phyloP scores from a whole-genome alignment of 2,329 filamentous ascomycete species.

The Alternaria atra region DNA sequence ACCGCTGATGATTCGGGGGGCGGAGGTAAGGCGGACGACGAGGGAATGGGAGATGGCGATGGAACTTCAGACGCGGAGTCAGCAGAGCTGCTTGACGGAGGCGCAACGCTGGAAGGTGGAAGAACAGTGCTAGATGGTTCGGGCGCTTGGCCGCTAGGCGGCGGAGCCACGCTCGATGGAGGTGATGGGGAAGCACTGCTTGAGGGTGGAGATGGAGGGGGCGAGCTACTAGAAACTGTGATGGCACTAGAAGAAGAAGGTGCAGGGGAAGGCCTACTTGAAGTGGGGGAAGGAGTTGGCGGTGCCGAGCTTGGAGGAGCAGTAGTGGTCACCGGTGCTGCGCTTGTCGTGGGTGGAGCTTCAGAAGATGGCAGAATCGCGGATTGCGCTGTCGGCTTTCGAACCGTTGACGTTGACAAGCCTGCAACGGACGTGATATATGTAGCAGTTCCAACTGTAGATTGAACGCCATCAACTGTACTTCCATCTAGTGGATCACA shows the following conservation, averaged over 20 bases:
- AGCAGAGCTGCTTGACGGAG: conserved; percentile 33
- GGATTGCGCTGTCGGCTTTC: background rate
- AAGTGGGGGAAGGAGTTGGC: conserved; percentile 17
- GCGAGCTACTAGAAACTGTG: conserved; percentile 4
- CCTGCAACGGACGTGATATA: conserved; percentile 10
- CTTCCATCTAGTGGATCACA: conserved; percentile 44
- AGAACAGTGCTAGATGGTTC: conserved; percentile 20
- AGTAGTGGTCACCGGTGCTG: background rate
- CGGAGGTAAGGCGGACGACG: background rate
- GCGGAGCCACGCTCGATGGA: conserved; percentile 19
- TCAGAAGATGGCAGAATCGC: background rate
- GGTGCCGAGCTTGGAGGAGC: conserved; percentile 6
- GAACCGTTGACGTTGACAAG: conserved; percentile 5
- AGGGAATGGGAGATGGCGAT: conserved; percentile 3
- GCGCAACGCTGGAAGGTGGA: conserved; percentile 10
- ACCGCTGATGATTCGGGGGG: background rate
- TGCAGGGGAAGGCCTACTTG: conserved; percentile 17
- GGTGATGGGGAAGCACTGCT: conserved; percentile 16
- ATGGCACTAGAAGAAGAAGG: conserved; percentile 23
- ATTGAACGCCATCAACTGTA: conserved; percentile 4
- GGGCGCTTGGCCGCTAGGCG: conserved; percentile 14
- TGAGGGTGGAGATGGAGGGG: conserved; percentile 5
- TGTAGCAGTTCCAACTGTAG: conserved; percentile 15
- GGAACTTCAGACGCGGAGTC: conserved; percentile 33
- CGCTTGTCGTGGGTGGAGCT: conserved; percentile 16